These are phyloP conservation scores for Chlorella sp. DNA, from an alignment of 139 green algal genomes.

Conservation along the genomic window DNA sequence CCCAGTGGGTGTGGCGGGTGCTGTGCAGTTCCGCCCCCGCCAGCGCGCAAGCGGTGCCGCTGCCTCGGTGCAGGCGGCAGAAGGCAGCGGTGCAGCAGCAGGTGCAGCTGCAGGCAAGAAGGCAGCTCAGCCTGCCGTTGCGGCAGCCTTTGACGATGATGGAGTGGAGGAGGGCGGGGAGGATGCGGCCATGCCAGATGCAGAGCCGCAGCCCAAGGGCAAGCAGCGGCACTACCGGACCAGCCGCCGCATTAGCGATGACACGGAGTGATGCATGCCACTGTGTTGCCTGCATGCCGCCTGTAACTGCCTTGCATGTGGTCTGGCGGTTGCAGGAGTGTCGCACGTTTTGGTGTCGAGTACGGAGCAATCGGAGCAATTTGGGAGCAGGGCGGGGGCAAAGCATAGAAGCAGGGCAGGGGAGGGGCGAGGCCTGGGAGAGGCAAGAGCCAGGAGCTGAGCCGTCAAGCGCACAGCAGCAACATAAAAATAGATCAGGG, in stretches of 20 bases:
- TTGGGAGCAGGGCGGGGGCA: too few species aligned
- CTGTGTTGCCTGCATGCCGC: background rate
- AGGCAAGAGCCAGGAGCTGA: too few species aligned
- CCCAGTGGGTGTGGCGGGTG: background rate
- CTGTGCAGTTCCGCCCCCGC: constrained; percentile 12
- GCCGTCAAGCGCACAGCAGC: too few species aligned
- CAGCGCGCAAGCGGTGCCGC: background rate
- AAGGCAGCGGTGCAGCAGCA: background rate
- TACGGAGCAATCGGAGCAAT: too few species aligned
- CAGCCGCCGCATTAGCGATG: background rate
- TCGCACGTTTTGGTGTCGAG: background rate
- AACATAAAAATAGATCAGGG: too few species aligned
- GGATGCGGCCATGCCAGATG: background rate
- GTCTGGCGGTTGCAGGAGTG: background rate
- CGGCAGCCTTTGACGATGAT: background rate
- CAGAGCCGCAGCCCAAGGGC: background rate
- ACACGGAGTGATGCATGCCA: background rate
- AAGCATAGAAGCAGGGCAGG: too few species aligned
- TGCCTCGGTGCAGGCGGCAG: too few species aligned
- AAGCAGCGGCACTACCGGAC: constrained; percentile 14
- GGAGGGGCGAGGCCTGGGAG: too few species aligned
- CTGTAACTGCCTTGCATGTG: background rate
- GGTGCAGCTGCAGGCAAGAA: background rate
- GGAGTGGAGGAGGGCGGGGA: background rate
- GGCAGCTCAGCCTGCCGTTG: background rate